phyloP scores from a whole-genome alignment of 441 rosid genomes.

The Biscutella laevigata region DNA sequence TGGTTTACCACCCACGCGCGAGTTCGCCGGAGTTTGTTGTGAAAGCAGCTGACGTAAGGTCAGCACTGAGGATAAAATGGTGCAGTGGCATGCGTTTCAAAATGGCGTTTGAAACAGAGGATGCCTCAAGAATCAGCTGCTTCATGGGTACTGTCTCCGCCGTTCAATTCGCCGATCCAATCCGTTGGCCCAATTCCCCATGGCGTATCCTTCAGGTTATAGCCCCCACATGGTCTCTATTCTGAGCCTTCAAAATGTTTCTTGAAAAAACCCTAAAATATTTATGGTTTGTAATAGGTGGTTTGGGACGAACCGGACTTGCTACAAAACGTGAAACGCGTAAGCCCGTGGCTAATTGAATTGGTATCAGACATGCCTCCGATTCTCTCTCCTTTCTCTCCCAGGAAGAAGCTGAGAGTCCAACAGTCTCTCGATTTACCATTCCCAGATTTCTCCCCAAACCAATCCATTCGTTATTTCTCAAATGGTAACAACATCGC shows the following conservation, averaged over 20 bases:
- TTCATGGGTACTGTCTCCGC: constrained; percentile 87
- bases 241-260: too few species aligned
- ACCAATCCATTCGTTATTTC: constrained; percentile 44
- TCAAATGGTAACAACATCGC: constrained; percentile 35
- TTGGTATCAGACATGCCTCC: constrained; percentile 69
- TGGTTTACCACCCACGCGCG: constrained; percentile 61
- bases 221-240: too few species aligned
- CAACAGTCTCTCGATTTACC: too few species aligned
- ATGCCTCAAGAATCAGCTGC: constrained; percentile 92
- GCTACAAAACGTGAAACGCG: constrained; percentile 85
- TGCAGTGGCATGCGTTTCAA: constrained; percentile 90
- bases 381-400: constrained; percentile 59
- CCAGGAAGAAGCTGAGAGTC: constrained; percentile 78
- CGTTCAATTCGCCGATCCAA: constrained; percentile 72
- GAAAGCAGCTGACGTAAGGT: too few species aligned
- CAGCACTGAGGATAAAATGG: too few species aligned
- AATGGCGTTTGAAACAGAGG: constrained; percentile 95
- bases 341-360: constrained; percentile 92
- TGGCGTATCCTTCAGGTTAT: constrained; percentile 97
- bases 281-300: too few species aligned
- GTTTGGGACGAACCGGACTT: constrained; percentile 97
- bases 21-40: constrained; percentile 80
- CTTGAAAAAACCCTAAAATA: too few species aligned
- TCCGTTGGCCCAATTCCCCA: constrained; percentile 84
- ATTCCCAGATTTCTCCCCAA: too few species aligned